Evolutionary conservation across 2,329 filamentous ascomycete species (phyloP).

Genomic region (Lachnellula cervina): DNA sequence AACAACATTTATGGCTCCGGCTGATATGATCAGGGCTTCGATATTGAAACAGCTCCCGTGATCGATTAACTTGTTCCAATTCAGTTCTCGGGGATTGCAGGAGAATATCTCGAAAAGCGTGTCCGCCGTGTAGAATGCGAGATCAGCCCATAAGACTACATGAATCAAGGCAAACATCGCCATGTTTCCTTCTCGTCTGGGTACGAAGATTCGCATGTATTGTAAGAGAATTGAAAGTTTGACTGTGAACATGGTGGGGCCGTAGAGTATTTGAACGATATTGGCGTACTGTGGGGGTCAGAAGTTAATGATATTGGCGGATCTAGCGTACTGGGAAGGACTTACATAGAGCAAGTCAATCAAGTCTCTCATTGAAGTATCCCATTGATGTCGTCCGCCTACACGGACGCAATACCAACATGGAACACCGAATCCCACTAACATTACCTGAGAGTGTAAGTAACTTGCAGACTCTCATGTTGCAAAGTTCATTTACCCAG

Average conservation of each 20-base stretch:
- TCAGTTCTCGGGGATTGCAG: constrained; percentile 2
- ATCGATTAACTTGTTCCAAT: constrained; percentile 2
- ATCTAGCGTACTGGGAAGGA: neutral
- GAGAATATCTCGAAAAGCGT: constrained; percentile 4
- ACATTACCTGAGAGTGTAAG: neutral
- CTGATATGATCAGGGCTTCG: neutral
- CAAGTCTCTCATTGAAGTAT: constrained; percentile 1
- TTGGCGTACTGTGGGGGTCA: neutral
- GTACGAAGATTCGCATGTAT: constrained; percentile 5
- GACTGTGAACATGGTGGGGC: constrained; percentile 3
- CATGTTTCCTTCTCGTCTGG: neutral
- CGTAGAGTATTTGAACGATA: constrained; percentile 2
- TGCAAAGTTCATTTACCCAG: neutral
- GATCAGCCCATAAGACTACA: neutral
- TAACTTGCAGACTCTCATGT: neutral
- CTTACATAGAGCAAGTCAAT: constrained; percentile 2
- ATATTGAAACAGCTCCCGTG: neutral
- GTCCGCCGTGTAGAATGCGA: constrained; percentile 1
- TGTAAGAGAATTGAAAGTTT: constrained; percentile 3
- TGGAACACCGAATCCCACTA: neutral
- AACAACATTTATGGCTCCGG: constrained; percentile 1
- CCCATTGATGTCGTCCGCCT: constrained; percentile 4
- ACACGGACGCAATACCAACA: neutral
- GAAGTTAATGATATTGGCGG: neutral
- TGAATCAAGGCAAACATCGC: constrained; percentile 1